phyloP scores from a whole-genome alignment of 208 protist species.

The Trypanosoma cruzi region DNA sequence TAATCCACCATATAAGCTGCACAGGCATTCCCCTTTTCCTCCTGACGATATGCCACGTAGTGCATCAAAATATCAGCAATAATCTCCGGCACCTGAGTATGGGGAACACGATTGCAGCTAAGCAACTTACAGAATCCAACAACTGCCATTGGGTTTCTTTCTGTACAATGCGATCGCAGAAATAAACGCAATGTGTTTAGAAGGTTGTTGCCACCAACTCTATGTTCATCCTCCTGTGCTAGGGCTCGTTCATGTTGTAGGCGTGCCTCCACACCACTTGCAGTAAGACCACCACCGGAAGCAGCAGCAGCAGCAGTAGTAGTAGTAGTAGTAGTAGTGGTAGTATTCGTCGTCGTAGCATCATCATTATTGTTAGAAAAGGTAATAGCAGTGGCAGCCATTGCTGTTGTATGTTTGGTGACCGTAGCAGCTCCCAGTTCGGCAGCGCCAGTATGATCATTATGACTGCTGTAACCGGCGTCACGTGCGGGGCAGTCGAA shows the following conservation, averaged over 20 bases:
- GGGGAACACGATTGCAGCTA: constrained; percentile 82
- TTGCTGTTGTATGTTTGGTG: constrained; percentile 13
- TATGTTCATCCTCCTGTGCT: constrained; percentile 84
- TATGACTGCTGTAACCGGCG: neutral
- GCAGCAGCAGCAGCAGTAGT: too few relatives aligned
- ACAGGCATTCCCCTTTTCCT: constrained; percentile 14
- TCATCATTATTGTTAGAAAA: neutral
- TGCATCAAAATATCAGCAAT: constrained; percentile 73
- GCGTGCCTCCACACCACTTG: constrained; percentile 40
- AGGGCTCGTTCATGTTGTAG: constrained; percentile 74
- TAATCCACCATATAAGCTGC: constrained; percentile 66
- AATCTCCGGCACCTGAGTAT: constrained; percentile 46
- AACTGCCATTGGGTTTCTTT: constrained; percentile 46
- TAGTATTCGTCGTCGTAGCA: too few relatives aligned
- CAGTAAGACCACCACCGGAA: constrained; percentile 27
- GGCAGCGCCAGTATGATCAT: constrained; percentile 6
- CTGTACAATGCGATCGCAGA: constrained; percentile 36
- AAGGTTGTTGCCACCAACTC: constrained; percentile 69
- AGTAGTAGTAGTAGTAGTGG: too few relatives aligned
- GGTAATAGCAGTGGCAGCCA: neutral
- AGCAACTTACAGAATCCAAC: constrained; percentile 89
- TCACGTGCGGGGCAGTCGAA: constrained; percentile 49
- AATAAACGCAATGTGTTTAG: constrained; percentile 54
- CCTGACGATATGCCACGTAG: constrained; percentile 35
- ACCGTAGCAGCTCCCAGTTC: neutral